Evolutionary conservation across 2,329 filamentous ascomycete genomes (phyloP), one percentile per base, ranked within the genome.

Genomic region (Verticillium isaacii): DNA sequence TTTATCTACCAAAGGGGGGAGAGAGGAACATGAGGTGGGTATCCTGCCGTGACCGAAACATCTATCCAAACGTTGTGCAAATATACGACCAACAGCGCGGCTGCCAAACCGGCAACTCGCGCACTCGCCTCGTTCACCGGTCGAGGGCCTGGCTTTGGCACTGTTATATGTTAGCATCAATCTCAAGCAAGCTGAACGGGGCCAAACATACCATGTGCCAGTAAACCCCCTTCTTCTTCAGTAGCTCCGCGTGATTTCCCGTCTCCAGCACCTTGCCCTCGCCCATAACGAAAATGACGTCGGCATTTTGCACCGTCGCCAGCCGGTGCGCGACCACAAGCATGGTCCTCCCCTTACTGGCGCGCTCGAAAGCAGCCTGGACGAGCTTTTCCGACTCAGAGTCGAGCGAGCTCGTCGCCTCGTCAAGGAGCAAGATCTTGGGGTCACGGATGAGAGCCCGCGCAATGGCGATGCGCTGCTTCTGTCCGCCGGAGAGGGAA

Each of bases 271-370:
- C 75, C 66, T 78, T 82, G 29, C 88, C 86, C 63, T 87, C 82
- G 12, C 89, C 89, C 57, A 95, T 85, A 0, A 94, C 90, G 68
- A 91, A 92, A 52, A 93, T 93, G n/a, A 88, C 78, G 71, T 94
- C 88, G 1, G 90, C 89, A 67, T 93, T 89, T 72, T 91, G 90
- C 23, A 93, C 87, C 14, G 89, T 94, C 0, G 88, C 88, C 57
- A 94, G 78, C 15, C 91, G 81, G 72, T 94, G 91, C 1, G 91
- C 91, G 12, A 95, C 90, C 2, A 90, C 89, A 3, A 95, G 79
- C 64, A 90, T 91, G 2, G 91, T 87, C 8, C 83, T 76, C 2
- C 83, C 84, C 65, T 80, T 79, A 3, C 81, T 81, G 0, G 85
- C 86, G 52, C 79, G 79, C 77, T 92, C 88, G 69, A 93, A 86